Conservation (phyloP, 2,329 filamentous ascomycete genomes). For the Beauveria asiatica region DNA sequence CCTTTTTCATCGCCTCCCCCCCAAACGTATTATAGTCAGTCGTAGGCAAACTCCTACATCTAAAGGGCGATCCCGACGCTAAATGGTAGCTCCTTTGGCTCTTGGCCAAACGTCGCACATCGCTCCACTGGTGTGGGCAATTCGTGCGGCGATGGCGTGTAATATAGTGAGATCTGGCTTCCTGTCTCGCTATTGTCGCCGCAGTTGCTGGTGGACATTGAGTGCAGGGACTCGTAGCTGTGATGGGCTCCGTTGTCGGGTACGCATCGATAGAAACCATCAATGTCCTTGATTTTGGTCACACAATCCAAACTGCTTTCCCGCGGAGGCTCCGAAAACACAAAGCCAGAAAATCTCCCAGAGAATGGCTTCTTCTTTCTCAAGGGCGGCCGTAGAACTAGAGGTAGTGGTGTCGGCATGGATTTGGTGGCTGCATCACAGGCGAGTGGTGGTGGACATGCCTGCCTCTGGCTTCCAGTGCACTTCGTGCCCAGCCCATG, state of each 20-base stretch:
- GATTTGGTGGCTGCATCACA: background rate
- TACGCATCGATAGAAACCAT: constrained; percentile 53
- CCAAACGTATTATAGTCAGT: background rate
- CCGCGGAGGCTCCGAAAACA: constrained; percentile 36
- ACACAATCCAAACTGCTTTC: constrained; percentile 40
- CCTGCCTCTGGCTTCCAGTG: constrained; percentile 12
- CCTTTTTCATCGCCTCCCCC: too few species aligned
- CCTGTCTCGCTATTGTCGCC: constrained; percentile 24
- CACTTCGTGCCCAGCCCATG: constrained; percentile 7
- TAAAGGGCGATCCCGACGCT: constrained; percentile 23
- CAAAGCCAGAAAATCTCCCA: constrained; percentile 47
- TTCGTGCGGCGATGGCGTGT: constrained; percentile 33
- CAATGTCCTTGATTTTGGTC: constrained; percentile 44
- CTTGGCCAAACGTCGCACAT: constrained; percentile 23
- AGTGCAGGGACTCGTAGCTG: constrained; percentile 39
- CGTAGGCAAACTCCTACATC: background rate
- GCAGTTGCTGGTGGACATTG: constrained; percentile 39
- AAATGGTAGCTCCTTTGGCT: constrained; percentile 10
- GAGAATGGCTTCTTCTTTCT: constrained; percentile 62
- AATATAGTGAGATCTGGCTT: constrained; percentile 41
- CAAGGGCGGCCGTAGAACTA: constrained; percentile 50
- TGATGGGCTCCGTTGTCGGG: constrained; percentile 24
- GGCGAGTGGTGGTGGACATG: background rate
- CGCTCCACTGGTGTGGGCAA: constrained; percentile 26
- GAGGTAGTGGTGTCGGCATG: constrained; percentile 45